Percentiles rank a stretch among this genome's conserved stretches.
Conservation (phyloP, 306 rosid species). For the Alnus glutinosa region DNA sequence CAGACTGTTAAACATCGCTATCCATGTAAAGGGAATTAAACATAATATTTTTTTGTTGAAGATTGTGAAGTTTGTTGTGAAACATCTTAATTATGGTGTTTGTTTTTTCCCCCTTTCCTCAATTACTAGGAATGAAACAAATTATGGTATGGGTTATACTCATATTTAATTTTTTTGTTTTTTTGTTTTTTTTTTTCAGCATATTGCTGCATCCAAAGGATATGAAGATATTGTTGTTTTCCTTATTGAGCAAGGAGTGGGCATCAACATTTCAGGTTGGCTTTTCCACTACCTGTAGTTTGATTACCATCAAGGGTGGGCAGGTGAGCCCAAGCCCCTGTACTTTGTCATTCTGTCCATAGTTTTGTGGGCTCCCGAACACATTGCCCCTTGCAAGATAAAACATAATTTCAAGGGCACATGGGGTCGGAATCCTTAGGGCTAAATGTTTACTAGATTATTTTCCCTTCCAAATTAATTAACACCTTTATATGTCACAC, state of each 20-base stretch:
- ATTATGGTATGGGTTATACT: neutral
- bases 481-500: too few species aligned
- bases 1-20: too few species aligned
- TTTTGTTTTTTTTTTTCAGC: constrained; percentile 33
- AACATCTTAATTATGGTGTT: neutral
- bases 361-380: neutral
- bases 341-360: too few species aligned
- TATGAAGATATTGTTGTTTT: constrained; percentile 46
- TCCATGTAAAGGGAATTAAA: too few species aligned
- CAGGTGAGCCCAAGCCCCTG: neutral
- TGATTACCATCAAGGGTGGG: neutral
- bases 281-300: constrained; percentile 1
- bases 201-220: constrained; percentile 60
- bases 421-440: neutral
- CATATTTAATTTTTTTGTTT: constrained; percentile 1
- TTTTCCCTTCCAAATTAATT: neutral
- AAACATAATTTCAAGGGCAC: neutral
- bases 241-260: constrained; percentile 53
- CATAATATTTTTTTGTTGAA: too few species aligned
- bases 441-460: neutral
- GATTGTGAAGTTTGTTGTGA: neutral
- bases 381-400: neutral
- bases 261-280: constrained; percentile 45
- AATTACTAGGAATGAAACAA: neutral
- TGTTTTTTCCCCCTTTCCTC: neutral